These are phyloP conservation scores for Nannochloris sp. DNA, from an alignment of 139 green algal species.

Conservation along the genomic window DNA sequence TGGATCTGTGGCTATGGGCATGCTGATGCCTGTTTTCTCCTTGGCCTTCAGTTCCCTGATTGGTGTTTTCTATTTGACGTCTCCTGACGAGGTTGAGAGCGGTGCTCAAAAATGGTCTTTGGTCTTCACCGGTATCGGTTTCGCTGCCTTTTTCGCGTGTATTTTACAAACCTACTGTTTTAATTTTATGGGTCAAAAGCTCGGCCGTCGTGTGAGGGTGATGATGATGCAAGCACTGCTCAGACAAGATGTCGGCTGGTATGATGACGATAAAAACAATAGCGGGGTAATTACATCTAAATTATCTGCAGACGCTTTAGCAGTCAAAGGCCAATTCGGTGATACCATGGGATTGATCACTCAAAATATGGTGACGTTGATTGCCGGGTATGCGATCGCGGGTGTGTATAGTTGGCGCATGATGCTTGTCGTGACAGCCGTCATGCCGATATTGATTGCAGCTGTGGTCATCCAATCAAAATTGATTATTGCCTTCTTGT, in stretches of 20 bases:
- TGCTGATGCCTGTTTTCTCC: conserved; percentile 59
- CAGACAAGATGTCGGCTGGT: conserved; percentile 51
- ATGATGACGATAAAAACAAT: conserved; percentile 44
- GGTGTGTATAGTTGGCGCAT: conserved; percentile 67
- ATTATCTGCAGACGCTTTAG: conserved; percentile 57
- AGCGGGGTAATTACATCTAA: conserved; percentile 47
- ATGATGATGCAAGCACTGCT: conserved; percentile 56
- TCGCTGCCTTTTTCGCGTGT: conserved; percentile 25
- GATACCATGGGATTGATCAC: conserved; percentile 32
- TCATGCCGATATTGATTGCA: conserved; percentile 55
- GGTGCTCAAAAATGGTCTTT: conserved; percentile 40
- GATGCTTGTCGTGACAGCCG: conserved; percentile 66
- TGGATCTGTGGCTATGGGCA: conserved; percentile 34
- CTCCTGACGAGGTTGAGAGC: conserved; percentile 8
- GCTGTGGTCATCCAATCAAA: conserved; percentile 36
- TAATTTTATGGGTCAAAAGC: conserved; percentile 44
- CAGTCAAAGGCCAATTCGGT: conserved; percentile 33
- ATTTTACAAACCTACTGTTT: conserved; percentile 39
- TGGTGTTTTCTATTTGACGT: conserved; percentile 29
- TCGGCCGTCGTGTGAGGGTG: conserved; percentile 49
- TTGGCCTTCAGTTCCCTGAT: conserved; percentile 49
- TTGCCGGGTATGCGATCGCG: conserved; percentile 46
- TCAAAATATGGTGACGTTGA: conserved; percentile 46
- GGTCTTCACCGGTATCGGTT: conserved; percentile 62
- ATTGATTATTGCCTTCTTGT: conserved; percentile 31